phyloP scores from a whole-genome alignment of 1,284 basidiomycete genomes.

The Ganoderma boninense region DNA sequence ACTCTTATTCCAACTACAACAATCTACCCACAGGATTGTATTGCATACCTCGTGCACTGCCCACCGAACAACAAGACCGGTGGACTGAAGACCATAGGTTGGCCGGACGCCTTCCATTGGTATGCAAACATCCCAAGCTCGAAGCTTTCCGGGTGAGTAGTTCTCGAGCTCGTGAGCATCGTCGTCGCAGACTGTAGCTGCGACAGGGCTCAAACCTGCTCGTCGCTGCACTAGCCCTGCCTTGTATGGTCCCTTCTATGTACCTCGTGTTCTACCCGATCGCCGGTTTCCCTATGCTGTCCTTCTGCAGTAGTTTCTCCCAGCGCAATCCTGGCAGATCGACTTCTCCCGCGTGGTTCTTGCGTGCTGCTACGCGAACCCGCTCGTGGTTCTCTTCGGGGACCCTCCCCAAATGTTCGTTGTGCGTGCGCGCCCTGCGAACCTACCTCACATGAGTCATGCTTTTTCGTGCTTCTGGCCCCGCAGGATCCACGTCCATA shows the following conservation, averaged over 20 bases:
- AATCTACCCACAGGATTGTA: neutral
- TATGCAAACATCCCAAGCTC: neutral
- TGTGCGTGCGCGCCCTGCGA: neutral
- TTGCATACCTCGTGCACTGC: neutral
- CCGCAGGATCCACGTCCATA: neutral
- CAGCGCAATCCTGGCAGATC: neutral
- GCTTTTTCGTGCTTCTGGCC: neutral
- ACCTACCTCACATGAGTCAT: no score
- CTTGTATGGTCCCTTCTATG: neutral
- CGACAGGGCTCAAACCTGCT: neutral
- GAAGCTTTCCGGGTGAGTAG: neutral
- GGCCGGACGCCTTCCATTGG: neutral
- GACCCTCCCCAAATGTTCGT: neutral
- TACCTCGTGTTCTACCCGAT: neutral
- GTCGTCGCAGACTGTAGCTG: neutral
- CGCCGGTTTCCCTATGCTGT: neutral
- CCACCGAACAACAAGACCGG: neutral
- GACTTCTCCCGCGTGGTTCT: neutral
- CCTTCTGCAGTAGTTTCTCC: neutral
- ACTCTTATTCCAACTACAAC: neutral
- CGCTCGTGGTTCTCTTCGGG: neutral
- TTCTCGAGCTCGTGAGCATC: neutral
- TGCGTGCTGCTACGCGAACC: neutral
- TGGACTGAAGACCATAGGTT: neutral
- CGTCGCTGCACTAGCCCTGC: neutral